phyloP scores from a whole-genome alignment of 2,329 filamentous ascomycete genomes.

The Colletotrichum theobromicola region DNA sequence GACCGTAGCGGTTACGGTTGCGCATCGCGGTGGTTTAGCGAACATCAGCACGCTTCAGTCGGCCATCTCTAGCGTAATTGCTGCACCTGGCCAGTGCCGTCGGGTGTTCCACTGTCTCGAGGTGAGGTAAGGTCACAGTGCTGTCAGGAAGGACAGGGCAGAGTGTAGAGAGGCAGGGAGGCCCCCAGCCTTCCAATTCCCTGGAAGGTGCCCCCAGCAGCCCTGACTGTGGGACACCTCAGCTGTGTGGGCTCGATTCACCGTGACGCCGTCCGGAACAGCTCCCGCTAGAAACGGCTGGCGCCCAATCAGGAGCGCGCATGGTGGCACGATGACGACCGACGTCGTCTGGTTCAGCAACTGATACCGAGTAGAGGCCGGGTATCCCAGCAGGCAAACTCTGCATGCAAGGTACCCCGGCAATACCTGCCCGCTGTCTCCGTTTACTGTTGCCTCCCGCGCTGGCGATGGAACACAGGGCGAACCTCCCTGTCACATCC shows the following conservation, averaged over 20 bases:
- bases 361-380: neutral
- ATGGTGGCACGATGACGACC: conserved; percentile 13
- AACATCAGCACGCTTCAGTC: neutral
- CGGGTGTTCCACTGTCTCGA: neutral
- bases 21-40: neutral
- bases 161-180: neutral
- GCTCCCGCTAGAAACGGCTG: neutral
- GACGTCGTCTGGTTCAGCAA: neutral
- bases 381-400: conserved; percentile 1
- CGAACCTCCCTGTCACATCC: neutral
- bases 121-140: neutral
- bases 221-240: neutral
- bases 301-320: neutral
- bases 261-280: neutral
- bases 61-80: neutral
- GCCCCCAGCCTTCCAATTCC: neutral
- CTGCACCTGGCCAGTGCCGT: neutral
- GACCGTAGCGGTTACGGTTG: conserved; percentile 1
- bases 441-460: neutral
- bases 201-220: neutral
- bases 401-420: conserved; percentile 18
- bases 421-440: neutral
- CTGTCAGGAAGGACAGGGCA: neutral
- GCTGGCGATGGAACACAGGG: neutral
- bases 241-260: neutral